A percentile compares a stretch with the other conserved stretches of the same genome.
phyloP scores from a whole-genome alignment of 352 stramenopile genomes.

The Peronospora belbahrii region DNA sequence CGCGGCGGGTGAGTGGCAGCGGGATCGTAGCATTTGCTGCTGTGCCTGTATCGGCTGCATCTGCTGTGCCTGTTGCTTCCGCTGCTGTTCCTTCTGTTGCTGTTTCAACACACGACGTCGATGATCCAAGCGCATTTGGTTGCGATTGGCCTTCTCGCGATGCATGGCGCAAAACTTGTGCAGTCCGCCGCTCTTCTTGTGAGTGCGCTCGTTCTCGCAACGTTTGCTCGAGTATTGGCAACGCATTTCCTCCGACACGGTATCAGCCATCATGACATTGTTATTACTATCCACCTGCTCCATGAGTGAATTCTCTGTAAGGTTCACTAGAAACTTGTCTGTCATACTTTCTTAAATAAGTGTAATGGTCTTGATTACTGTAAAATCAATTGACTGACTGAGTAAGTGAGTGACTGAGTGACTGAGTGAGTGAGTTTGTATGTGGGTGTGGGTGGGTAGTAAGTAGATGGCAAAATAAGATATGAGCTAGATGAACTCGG shows the following conservation, averaged over 20 bases:
- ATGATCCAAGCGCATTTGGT: constrained; percentile 64
- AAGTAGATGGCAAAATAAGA: constrained; percentile 17
- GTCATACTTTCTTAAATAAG: constrained; percentile 13
- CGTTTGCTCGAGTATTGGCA: constrained; percentile 71
- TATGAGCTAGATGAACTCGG: constrained; percentile 17
- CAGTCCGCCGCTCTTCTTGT: constrained; percentile 61
- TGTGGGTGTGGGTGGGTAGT: too few species aligned
- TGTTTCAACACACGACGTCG: constrained; percentile 45
- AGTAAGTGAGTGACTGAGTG: too few species aligned
- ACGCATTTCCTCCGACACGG: constrained; percentile 31
- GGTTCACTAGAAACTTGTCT: constrained; percentile 13
- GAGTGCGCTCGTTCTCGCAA: constrained; percentile 44
- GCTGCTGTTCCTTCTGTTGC: constrained; percentile 34
- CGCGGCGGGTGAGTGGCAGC: constrained; percentile 10
- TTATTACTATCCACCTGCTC: constrained; percentile 6
- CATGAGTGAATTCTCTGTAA: constrained; percentile 4
- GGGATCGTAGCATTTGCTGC: constrained; percentile 18
- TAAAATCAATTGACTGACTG: too few species aligned
- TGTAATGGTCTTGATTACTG: too few species aligned
- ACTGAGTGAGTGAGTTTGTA: too few species aligned
- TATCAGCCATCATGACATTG: neutral
- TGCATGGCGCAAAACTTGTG: constrained; percentile 72
- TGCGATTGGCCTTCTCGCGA: constrained; percentile 61
- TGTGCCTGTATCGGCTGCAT: constrained; percentile 25
- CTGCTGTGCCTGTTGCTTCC: constrained; percentile 31